Base-by-base conservation (phyloP, 768 basidiomycete species). In the Leucocoprinus birnbaumii region DNA sequence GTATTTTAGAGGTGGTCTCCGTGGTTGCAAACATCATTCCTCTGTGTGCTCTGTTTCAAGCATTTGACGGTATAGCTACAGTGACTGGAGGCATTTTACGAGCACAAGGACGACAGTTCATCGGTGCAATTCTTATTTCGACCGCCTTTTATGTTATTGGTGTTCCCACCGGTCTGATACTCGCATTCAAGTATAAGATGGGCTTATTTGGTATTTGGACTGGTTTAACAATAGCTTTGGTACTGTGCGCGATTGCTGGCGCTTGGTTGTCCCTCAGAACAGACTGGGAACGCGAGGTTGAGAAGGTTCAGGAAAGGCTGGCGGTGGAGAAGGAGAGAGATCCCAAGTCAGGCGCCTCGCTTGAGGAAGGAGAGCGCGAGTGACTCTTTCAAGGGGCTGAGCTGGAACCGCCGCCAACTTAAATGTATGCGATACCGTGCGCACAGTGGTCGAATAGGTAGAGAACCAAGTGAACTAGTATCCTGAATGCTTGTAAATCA, bases 141-240 rank as follows among this genome's bases (percentile, higher is more conserved):
- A 82, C 82, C 47, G 85, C 87, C 2, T 94, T 94, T 69, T 94
- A 96, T 62, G 68, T 86, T 54, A 70, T 94, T 58, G 91, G 91
- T 25, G 87, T 96, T 49, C 94, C 94, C 0, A 73, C 91, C 44
- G 94, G 91, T 13, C 70, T 93, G 48, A 89, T 80, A 69, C 83
- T 95, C 3, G 77, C 89, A 2, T 93, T 94, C 73, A 73, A 72
- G 48, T 66, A 65, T 11, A 66, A 73, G 35, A 75, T 81, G 66
- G 82, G 75, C 0, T 73, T 97, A 11, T 71, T 75, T 18, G 94
- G 94, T 0, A 78, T 97, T 13, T 97, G 94, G 94, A 75, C 87
- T 37, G 94, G 94, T 11, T 71, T 95, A 37, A 89, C 89, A 0
- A 64, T 80, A 3, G 83, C 88, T 1, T 73, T 92, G 48, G 67